Evolutionary conservation across 1,139 yeast genomes (phyloP), one percentile per base, ranked within the genome.

Genomic region (Wickerhamiella pararugosa): DNA sequence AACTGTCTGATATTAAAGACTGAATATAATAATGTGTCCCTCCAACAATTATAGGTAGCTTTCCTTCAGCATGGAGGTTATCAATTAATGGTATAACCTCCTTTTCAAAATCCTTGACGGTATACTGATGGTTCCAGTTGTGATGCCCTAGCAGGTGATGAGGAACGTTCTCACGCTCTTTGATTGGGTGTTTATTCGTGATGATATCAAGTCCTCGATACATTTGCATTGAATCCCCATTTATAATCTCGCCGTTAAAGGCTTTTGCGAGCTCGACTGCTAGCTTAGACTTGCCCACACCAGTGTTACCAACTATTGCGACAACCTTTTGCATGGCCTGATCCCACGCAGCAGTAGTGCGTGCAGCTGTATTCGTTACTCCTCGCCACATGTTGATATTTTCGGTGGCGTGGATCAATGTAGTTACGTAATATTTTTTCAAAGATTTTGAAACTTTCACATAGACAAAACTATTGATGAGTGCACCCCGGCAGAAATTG

Each of bases 151-250:
- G 78, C 1, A 92, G 75, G 64, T 87, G 95, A 55, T 90, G 99
- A 0, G 75, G 69, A 0, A 90, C 58, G 0, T 82, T 86, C 5
- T 69, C 66, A 33, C 95, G 66, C 51, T 90, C 96, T 0, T 63
- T 66, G 1, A 79, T 45, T 0, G 98, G 97, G 53, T 87, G 97
- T 54, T 90, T 90, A 57, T 92, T 92, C 32, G 98, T 84, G 49
- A 90, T 83, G 28, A 74, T 73, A 25, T 81, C 86, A 1, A 77
- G 62, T 1, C 74, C 77, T 33, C 66, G 62, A 59, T 90, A 90
- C 61, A 90, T 82, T 61, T 92, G 98, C 96, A 90, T 87, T 3
- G 97, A 84, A 59, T 90, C 99, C 0, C 94, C 94, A 61, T 90
- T 90, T 52, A 90, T 81, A 52, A 90, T 71, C 59, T 92, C 97